Conservation (phyloP, 805 yeast species). For the Candida suzukii region DNA sequence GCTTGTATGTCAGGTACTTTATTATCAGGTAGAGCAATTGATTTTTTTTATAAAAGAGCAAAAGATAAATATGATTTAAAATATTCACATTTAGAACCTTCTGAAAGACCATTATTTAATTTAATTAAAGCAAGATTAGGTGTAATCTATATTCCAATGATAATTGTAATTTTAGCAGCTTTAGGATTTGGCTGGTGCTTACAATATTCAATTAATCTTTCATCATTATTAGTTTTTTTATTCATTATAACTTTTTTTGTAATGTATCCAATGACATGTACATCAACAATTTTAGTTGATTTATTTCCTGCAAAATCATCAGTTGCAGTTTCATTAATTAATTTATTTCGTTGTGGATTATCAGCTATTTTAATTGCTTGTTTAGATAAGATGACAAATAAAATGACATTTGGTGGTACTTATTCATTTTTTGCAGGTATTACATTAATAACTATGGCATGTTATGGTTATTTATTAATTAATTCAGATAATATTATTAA, state of each 20-base stretch:
- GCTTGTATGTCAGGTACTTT: slow-evolving; percentile 60
- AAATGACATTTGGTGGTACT: slow-evolving; percentile 67
- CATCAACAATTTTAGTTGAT: slow-evolving; percentile 70
- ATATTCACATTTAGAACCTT: slow-evolving; percentile 4
- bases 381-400: slow-evolving; percentile 48
- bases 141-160: slow-evolving; percentile 36
- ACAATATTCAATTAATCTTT: slow-evolving; percentile 35
- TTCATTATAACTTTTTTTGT: slow-evolving; percentile 53
- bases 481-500: too few species aligned
- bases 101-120: slow-evolving; percentile 36
- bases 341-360: slow-evolving; percentile 63
- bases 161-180: slow-evolving; percentile 29
- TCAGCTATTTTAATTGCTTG: slow-evolving; percentile 70
- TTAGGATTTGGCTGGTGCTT: slow-evolving; percentile 73
- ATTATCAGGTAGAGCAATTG: slow-evolving; percentile 48
- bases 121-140: slow-evolving; percentile 48
- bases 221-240: slow-evolving; percentile 51
- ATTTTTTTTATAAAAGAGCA: slow-evolving; percentile 38
- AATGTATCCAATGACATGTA: slow-evolving; percentile 48
- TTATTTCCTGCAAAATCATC: slow-evolving; percentile 64
- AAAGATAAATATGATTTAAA: slow-evolving; percentile 23
- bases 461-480: too few species aligned
- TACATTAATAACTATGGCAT: too few species aligned
- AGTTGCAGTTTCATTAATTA: slow-evolving; percentile 66
- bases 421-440: slow-evolving; percentile 58